Evolutionary conservation across 2,329 filamentous ascomycete species (phyloP).

Genomic region (Huntiella decipiens): DNA sequence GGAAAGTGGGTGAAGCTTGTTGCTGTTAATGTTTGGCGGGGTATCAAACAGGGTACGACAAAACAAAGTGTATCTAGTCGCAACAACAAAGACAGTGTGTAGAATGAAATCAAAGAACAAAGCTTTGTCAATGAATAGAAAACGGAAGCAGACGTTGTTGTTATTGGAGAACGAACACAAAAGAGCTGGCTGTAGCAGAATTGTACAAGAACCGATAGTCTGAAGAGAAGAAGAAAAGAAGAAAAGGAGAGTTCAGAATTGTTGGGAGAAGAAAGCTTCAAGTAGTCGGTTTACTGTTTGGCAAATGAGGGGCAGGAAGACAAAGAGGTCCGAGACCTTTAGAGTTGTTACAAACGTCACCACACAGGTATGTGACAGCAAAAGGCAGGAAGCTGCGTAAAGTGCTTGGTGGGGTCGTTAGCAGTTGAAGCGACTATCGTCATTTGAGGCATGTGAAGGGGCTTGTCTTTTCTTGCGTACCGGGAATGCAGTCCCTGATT

Average conservation of each 20-base stretch:
- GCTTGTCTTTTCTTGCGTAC: too few relatives aligned
- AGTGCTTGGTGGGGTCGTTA: too few relatives aligned
- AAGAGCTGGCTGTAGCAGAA: neutral
- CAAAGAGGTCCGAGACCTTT: constrained; percentile 5
- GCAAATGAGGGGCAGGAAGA: neutral
- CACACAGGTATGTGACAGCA: too few relatives aligned
- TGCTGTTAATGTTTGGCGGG: neutral
- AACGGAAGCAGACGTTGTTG: too few relatives aligned
- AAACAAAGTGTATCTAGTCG: neutral
- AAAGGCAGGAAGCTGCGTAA: too few relatives aligned
- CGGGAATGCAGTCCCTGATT: too few relatives aligned
- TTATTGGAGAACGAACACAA: too few relatives aligned
- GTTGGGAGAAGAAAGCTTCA: neutral
- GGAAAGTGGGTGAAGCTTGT: neutral
- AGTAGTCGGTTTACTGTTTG: neutral
- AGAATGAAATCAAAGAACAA: constrained; percentile 1
- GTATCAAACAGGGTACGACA: constrained; percentile 1
- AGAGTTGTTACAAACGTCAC: too few relatives aligned
- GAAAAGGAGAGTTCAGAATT: constrained; percentile 1
- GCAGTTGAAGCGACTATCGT: too few relatives aligned
- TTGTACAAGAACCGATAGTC: neutral
- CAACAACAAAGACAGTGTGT: neutral
- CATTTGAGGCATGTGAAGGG: too few relatives aligned
- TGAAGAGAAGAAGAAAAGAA: neutral
- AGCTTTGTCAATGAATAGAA: neutral